phyloP scores from a whole-genome alignment of 2,329 filamentous ascomycete genomes.

The Ophiostoma tasmaniense region DNA sequence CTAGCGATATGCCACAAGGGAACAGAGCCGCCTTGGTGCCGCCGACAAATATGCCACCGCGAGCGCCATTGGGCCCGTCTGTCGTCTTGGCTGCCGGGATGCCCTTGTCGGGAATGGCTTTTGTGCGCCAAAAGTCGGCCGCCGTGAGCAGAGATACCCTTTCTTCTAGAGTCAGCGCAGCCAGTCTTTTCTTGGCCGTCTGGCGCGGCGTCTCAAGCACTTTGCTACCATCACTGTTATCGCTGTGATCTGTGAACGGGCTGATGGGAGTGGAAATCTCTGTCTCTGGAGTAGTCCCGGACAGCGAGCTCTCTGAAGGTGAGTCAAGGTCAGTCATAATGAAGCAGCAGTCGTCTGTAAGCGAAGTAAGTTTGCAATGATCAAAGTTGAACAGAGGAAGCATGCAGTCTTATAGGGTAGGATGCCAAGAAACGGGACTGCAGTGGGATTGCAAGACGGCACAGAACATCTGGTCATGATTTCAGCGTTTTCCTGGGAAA shows the following conservation, averaged over 20 bases:
- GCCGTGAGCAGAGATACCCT: constrained; percentile 52
- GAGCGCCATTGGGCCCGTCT: constrained; percentile 62
- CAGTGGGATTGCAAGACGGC: neutral
- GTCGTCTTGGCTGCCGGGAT: constrained; percentile 59
- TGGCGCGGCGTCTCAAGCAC: neutral
- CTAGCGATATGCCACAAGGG: constrained; percentile 69
- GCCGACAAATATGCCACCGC: constrained; percentile 60
- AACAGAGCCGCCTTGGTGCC: constrained; percentile 66
- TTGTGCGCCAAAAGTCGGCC: constrained; percentile 63
- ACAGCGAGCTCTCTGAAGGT: neutral
- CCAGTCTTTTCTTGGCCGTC: neutral
- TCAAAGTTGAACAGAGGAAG: neutral
- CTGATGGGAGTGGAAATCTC: neutral
- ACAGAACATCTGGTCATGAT: neutral
- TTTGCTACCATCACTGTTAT: neutral
- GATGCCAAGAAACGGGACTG: neutral
- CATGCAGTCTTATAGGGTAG: neutral
- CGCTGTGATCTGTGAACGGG: neutral
- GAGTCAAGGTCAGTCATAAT: neutral
- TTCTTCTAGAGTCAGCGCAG: neutral
- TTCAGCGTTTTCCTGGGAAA: neutral
- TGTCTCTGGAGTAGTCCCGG: neutral
- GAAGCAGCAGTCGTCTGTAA: neutral
- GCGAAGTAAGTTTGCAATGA: neutral
- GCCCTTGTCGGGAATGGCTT: constrained; percentile 51